Base-by-base conservation (phyloP, 208 protist genomes). In the Wallacemonas collosoma region DNA sequence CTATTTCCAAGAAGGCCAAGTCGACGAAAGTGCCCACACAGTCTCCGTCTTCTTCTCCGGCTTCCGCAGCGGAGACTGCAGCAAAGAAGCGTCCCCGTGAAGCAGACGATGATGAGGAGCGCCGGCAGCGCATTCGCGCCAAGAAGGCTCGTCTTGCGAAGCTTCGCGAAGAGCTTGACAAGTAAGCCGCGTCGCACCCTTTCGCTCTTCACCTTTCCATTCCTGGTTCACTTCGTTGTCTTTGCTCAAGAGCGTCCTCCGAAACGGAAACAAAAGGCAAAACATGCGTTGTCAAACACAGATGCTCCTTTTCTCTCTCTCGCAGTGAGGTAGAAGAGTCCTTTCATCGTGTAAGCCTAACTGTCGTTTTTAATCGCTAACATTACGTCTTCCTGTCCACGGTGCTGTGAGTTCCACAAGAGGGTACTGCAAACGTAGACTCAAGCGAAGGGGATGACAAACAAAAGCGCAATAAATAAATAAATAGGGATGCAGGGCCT, bases 131-230 rank as follows among this genome's bases (percentile, higher is more conserved):
- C 54, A 87, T 96, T 58, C 73, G 77, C 26, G 83, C 80, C 64
- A 96, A 94, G 69, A 93, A 89, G 63, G 82, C 73, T 6, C 75
- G 78, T 45, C 77, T 94, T 41, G 77, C 76, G 8, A 68, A 83
- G 38, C 83, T 90, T 15, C 86, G 91, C 41, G 67, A 63, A 0
- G 69, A 88, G 47, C 65, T 77, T n/a, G 80, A 85, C 70, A 44
- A 81, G 17, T 35, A 81, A 55, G 15, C 53, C 11, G 14, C 53
- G 53, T 57, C 15, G 14, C 17, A 15, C 9, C 6, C 53, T 50
- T 50, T 6, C 12, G 45, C 6, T 35, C 53, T 57, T n/a, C 17
- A 36, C 17, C 15, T 57, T 57, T n/a, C 15, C 9, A 50, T 6
- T 6, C 45, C 45, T 50, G 8, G 12, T 50, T 12, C 45, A 50